These are phyloP conservation scores for Myriosclerotinia curreyana DNA, from an alignment of 2,329 filamentous ascomycete genomes.

Conservation along the genomic window DNA sequence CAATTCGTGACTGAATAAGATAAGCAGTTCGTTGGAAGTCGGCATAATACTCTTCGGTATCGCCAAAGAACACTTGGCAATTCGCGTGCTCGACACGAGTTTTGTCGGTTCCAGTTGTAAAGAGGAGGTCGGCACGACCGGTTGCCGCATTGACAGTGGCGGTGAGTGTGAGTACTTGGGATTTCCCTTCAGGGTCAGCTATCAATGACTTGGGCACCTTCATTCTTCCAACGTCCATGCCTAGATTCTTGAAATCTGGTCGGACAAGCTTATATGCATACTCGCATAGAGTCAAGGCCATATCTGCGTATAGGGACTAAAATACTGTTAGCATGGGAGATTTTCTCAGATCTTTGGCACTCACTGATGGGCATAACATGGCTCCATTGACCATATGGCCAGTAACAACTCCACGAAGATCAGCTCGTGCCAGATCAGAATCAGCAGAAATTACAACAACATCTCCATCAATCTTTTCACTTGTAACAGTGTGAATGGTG, in stretches of 20 bases:
- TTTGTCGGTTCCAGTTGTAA: conserved; percentile 49
- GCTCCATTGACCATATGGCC: conserved; percentile 58
- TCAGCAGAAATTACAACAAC: conserved; percentile 51
- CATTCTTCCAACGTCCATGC: conserved; percentile 60
- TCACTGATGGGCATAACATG: conserved; percentile 45
- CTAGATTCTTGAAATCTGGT: conserved; percentile 41
- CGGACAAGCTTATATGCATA: conserved; percentile 49
- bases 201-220: conserved; percentile 70
- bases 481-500: conserved; percentile 42
- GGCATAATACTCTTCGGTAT: conserved; percentile 15
- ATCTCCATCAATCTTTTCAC: conserved; percentile 51
- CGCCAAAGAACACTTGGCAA: conserved; percentile 17
- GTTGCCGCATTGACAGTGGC: conserved; percentile 57
- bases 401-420: conserved; percentile 43
- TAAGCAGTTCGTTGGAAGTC: conserved; percentile 20
- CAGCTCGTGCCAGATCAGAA: conserved; percentile 49
- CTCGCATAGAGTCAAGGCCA: conserved; percentile 55
- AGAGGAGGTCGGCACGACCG: conserved; percentile 55
- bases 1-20: conserved; percentile 20
- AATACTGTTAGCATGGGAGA: conserved; percentile 28
- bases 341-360: conserved; percentile 1
- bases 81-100: conserved; percentile 18
- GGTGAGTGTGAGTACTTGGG: conserved; percentile 51
- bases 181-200: conserved; percentile 38
- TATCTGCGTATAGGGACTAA: conserved; percentile 54